Base-by-base conservation (phyloP, 768 basidiomycete genomes). In the Dictyophora rubrovolvata region DNA sequence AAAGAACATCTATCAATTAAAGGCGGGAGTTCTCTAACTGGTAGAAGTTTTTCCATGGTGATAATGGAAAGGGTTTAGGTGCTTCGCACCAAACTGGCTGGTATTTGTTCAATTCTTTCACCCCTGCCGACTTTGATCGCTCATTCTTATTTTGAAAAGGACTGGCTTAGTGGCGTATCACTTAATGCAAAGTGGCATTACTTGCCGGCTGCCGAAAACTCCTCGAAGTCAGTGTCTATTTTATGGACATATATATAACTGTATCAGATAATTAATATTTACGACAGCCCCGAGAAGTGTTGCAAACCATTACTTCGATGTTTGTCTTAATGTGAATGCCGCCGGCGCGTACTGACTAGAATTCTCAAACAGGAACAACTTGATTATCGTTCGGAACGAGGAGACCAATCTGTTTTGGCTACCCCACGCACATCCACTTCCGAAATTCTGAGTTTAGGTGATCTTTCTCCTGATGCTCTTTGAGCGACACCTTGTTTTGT, bases 41-140 rank as follows among this genome's bases (percentile, higher is more conserved):
- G 51, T 21, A 33, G 28, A 63, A 93, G 88, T 97, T 87, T 76
- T 98, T 98, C 85, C 89, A 97, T 69, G 95, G 85, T 14, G 93
- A 99, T 65, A 85, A 78, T 59, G 96, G 96, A 18, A 81, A 85
- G 60, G 96, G 96, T 18, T 79, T 99, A 12, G 96, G 96, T 46
- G 96, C 95, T 2, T 96, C 93, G 5, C 96, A 99, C 73, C 96
- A 99, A 71, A 97, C 94, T 62, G 96, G 96, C 64, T 99, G 95
- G 94, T 86, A 67, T 63, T 18, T 54, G n/a, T 42, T 12, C 53
- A n/a, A 28, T 28, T 35, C 35, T 20, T 20, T n/a, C n/a, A n/a
- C 12, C 33, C 14, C 7, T 36, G 7, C 37, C 4, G 34, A 37
- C 9, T 9, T 6, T 23, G 20, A 20, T 59, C 36, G 28, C 9